These are phyloP conservation scores for Cutaneotrichosporon spelunceum DNA, from an alignment of 1,284 basidiomycete species.

Conservation along the genomic window DNA sequence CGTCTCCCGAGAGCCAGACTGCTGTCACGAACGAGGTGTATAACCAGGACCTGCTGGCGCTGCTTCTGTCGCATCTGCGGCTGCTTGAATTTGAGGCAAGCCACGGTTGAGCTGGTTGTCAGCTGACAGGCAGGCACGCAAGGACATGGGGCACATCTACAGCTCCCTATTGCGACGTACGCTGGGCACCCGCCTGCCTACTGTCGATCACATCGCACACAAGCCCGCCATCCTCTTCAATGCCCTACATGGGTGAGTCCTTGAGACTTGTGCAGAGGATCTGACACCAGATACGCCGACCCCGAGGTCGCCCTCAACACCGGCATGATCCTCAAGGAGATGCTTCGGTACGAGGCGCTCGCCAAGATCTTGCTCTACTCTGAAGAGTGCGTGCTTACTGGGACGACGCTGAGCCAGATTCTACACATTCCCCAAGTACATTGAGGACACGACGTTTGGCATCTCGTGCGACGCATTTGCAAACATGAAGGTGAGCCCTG, in stretches of 20 bases:
- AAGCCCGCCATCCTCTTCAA: conserved; percentile 87
- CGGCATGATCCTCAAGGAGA: conserved; percentile 96
- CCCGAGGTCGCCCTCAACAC: conserved; percentile 95
- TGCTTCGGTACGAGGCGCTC: conserved; percentile 88
- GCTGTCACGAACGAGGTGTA: conserved; percentile 96
- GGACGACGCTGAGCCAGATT: conserved; percentile 61
- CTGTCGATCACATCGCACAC: conserved; percentile 85
- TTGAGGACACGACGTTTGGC: conserved; percentile 96
- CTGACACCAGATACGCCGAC: conserved; percentile 67
- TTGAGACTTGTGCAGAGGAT: neutral
- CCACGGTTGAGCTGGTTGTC: neutral
- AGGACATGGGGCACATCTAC: conserved; percentile 97
- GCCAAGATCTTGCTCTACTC: conserved; percentile 88
- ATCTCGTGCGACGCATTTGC: conserved; percentile 97
- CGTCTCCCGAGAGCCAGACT: conserved; percentile 75
- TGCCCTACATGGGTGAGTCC: conserved; percentile 65
- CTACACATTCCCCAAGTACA: conserved; percentile 94
- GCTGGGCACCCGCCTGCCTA: conserved; percentile 88
- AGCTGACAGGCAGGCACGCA: conserved; percentile 55
- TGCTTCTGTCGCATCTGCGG: conserved; percentile 74
- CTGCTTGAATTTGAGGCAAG: conserved; percentile 93
- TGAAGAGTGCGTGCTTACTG: conserved; percentile 67
- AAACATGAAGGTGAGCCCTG: conserved; percentile 70
- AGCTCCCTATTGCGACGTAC: conserved; percentile 90
- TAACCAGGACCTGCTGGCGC: conserved; percentile 77